Base-by-base conservation (phyloP, 768 basidiomycete species). In the Daedaleopsis sinensis region DNA sequence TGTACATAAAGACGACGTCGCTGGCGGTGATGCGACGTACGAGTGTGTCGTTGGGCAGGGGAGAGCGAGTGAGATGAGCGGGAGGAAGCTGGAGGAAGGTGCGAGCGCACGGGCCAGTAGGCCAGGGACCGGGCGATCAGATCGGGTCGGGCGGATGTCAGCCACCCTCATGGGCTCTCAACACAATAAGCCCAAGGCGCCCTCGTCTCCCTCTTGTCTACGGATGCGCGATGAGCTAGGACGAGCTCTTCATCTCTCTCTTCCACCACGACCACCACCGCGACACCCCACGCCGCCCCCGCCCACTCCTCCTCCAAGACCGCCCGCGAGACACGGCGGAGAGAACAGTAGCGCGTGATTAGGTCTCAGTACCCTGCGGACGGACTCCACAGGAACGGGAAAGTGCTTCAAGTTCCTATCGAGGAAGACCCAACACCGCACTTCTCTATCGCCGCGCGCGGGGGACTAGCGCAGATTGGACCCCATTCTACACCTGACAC, bases 171-270 rank as follows among this genome's bases (percentile, higher is more conserved):
- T 52, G 55, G 18, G 24, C 61, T 49, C 37, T 37, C 38, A 57
- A 59, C 58, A 64, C 62, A 64, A 64, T 64, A 64, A 64, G 58
- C 58, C 54, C 49, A 44, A 52, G 62, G 44, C 58, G 58, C 62
- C 58, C 55, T 44, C 27, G 19, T 27, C 11, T 27, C 23, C 37
- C 42, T 53, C 62, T 51, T 23, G 49, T 55, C 52, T 55, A 35
- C 36, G 19, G 38, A 2, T 58, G 47, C 48, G 19, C 49, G 27
- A 32, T 48, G 10, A 46, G 38, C 46, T 18, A 8, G 38, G 27
- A 32, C 37, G 10, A 46, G 38, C 46, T 18, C 55, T 16, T 15
- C 16, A n/a, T 43, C 24, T 55, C 19, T 54, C 52, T 54, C 57
- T 61, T 54, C 38, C 57, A 39, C 57, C 23, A 32, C 58, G 35